A percentile compares a stretch with the other conserved stretches of the same genome.
These are phyloP conservation scores for Parmelia sp. DNA, from an alignment of 495 filamentous ascomycete genomes.

Conservation along the genomic window DNA sequence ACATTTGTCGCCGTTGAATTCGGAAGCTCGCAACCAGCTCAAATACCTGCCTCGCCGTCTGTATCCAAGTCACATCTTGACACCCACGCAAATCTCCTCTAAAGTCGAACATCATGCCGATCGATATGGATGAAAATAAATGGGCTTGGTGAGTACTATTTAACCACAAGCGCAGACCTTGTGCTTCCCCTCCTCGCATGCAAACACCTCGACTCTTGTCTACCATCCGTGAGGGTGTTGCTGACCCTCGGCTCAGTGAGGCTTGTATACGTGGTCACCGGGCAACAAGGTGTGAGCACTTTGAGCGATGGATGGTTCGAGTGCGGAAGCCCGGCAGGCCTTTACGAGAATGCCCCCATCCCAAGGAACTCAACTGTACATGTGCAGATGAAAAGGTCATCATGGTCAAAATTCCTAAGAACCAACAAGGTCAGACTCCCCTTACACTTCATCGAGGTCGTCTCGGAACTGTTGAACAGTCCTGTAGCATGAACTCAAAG, in stretches of 20 bases:
- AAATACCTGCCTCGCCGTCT: no score
- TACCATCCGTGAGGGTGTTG: neutral
- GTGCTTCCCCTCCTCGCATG: neutral
- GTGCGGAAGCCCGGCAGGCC: constrained; percentile 78
- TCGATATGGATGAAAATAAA: constrained; percentile 43
- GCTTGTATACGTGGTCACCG: constrained; percentile 82
- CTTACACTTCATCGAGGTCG: neutral
- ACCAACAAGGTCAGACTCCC: constrained; percentile 23
- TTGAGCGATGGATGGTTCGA: constrained; percentile 65
- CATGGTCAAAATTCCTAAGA: constrained; percentile 48
- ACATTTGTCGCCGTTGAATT: neutral
- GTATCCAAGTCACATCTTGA: neutral
- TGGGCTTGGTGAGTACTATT: constrained; percentile 45
- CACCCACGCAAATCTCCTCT: neutral
- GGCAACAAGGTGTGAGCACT: constrained; percentile 77
- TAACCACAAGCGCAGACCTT: no score
- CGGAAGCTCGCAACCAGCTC: neutral
- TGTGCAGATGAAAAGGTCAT: constrained; percentile 48
- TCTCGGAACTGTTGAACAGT: neutral
- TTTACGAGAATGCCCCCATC: constrained; percentile 69
- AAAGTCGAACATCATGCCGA: constrained; percentile 34
- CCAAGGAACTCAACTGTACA: constrained; percentile 52
- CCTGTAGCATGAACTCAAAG: neutral
- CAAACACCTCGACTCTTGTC: neutral
- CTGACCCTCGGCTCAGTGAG: constrained; percentile 46